Base-by-base conservation (phyloP, 805 yeast species). In the Clavispora santaluciae region DNA sequence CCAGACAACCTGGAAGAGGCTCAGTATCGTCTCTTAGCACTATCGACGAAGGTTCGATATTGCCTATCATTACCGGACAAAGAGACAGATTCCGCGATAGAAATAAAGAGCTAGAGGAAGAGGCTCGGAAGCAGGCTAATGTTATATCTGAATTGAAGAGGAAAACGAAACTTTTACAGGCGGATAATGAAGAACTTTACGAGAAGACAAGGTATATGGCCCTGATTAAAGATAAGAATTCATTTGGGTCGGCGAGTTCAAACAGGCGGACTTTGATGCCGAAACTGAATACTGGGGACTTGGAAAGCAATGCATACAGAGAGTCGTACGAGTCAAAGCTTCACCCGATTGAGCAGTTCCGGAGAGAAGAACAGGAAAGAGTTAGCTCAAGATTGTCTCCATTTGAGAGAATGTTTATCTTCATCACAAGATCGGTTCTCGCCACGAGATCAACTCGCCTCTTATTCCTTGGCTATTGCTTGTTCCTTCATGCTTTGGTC, bases 51-150 rank as follows among this genome's bases (percentile, higher is more conserved):
- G 55, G 70, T 10, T 74, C 80, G 4, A 78, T 90, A 22, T 62
- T 91, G 38, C 95, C 95, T 1, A 88, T 91, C 39, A 79, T 93
- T 22, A 89, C 96, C 11, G 90, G 91, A 56, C 99, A 91, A 66
- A 79, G 99, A 59, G 99, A 91, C 61, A 71, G 99, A 47, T 89
- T 90, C 70, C 80, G 95, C 53, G 75, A 78, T n/a, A 75, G 88
- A 40, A 87, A 84, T 54, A 77, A 76, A 42, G 96, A 87, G 57
- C 72, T 93, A 40, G 98, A 91, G 59, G 84, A 84, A 41, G 95
- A 88, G 53, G 54, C 82, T 28, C 80, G 85, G 58, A 77, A 76
- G 49, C 79, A 76, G 46, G 70, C 70, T 38, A 58, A 64, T 16
- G 69, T 72, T 29, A 70, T 83, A 21, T 72, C 68, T 28, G 86